Evolutionary conservation across 371 early-diverging fungal genomes (phyloP).

Genomic region (Actinomortierella ambigua): DNA sequence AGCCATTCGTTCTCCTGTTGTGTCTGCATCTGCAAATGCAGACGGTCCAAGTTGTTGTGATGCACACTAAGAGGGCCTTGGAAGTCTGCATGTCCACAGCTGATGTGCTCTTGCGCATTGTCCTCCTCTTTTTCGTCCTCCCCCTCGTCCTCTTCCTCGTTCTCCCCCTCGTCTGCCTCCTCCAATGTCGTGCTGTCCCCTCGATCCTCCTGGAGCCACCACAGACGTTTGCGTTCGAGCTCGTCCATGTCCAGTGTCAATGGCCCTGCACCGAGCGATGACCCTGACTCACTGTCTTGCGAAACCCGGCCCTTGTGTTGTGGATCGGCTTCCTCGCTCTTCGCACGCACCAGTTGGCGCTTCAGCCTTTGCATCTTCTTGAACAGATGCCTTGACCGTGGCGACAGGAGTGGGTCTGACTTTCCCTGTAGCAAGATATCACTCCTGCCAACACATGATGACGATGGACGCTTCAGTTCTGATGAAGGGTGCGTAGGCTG

Average conservation of each 20-base stretch:
- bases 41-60: no score
- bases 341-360: conserved; percentile 23
- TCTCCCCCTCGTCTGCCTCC: conserved; percentile 9
- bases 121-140: conserved; percentile 1
- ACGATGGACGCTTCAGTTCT: no score
- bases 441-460: no score
- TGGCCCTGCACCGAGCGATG: conserved; percentile 25
- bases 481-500: no score
- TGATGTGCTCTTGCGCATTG: no score
- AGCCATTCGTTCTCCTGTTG: no score
- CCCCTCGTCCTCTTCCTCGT: background rate
- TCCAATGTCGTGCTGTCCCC: conserved; percentile 20
- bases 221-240: conserved; percentile 29
- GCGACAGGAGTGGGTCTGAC: conserved; percentile 15
- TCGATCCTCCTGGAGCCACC: conserved; percentile 16
- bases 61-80: no score
- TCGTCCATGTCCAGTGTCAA: conserved; percentile 25
- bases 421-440: no score
- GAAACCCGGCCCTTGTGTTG: background rate
- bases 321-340: conserved; percentile 20
- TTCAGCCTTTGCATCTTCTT: conserved; percentile 26
- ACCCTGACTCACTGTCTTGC: conserved; percentile 9
- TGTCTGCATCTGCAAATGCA: no score
- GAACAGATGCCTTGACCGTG: conserved; percentile 25
- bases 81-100: no score